phyloP scores from a whole-genome alignment of 225 moss, liverwort and hornwort genomes.

The Polytrichum commune region DNA sequence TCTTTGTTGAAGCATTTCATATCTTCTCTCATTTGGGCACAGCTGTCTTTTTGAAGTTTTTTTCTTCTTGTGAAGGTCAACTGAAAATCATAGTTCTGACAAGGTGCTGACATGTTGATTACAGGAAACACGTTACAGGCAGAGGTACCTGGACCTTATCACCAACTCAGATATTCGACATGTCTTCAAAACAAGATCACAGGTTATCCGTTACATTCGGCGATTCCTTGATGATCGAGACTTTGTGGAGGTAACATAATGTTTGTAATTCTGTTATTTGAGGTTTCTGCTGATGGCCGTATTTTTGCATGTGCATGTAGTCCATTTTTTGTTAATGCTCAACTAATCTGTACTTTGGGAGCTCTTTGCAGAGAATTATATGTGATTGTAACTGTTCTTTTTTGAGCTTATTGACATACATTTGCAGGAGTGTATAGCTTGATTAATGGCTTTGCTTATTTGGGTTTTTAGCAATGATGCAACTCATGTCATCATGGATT shows the following conservation, averaged over 20 bases:
- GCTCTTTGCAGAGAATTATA: too few species aligned
- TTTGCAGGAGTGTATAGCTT: too few species aligned
- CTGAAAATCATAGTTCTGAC: not conserved
- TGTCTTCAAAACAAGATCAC: conserved; percentile 85
- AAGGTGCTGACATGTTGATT: conserved; percentile 7
- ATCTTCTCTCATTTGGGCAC: too few species aligned
- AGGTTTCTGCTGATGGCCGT: not conserved
- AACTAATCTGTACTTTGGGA: too few species aligned
- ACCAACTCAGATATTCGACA: conserved; percentile 77
- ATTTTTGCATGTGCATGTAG: not conserved
- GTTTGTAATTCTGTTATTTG: not conserved
- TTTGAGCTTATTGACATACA: too few species aligned
- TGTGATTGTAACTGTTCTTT: too few species aligned
- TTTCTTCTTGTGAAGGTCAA: not conserved
- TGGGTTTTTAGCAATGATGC: not conserved
- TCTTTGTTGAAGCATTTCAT: too few species aligned
- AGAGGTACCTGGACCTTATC: conserved; percentile 86
- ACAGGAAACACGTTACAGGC: conserved; percentile 93
- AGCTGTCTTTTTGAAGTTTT: too few species aligned
- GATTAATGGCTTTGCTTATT: not conserved
- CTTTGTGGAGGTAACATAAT: conserved; percentile 75
- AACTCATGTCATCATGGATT: not conserved
- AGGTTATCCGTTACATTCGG: conserved; percentile 71
- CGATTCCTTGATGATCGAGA: conserved; percentile 64
- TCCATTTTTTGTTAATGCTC: too few species aligned